These are phyloP conservation scores for Sphagnum contortum DNA, from an alignment of 225 moss, liverwort and hornwort genomes.

Conservation along the genomic window DNA sequence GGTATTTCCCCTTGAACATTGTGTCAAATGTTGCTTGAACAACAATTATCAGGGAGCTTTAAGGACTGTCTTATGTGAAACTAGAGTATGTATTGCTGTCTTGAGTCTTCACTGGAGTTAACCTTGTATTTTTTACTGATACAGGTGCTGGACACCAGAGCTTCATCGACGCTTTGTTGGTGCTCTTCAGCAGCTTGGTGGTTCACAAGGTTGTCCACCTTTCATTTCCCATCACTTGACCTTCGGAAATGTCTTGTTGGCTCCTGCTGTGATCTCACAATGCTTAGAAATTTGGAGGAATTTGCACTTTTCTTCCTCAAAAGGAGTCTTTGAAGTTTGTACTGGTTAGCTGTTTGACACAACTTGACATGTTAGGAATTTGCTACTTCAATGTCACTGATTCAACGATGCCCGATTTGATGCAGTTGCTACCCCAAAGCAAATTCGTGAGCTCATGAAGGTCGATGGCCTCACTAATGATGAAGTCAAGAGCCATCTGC, in stretches of 20 bases:
- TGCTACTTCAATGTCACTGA: neutral
- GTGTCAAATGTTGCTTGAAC: too few species aligned
- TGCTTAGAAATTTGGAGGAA: neutral
- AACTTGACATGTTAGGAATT: neutral
- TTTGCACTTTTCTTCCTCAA: neutral
- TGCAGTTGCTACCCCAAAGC: conserved; percentile 92
- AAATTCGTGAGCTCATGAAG: conserved; percentile 97
- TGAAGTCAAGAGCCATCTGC: conserved; percentile 89
- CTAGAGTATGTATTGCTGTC: too few species aligned
- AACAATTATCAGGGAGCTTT: too few species aligned
- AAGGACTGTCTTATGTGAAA: too few species aligned
- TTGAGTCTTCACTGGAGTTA: neutral
- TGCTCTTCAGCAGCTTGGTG: conserved; percentile 51
- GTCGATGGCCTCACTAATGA: conserved; percentile 98
- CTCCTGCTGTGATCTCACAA: neutral
- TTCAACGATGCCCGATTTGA: neutral
- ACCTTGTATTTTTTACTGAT: conserved; percentile 13
- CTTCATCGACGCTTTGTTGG: conserved; percentile 53
- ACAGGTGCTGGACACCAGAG: conserved; percentile 54
- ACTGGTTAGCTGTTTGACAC: neutral
- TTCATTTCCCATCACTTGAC: neutral
- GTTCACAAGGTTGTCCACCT: conserved; percentile 57
- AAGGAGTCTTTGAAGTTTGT: neutral
- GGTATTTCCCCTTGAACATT: conserved; percentile 7
- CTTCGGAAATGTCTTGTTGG: too few species aligned